Percentiles rank a stretch among this genome's conserved stretches.
Evolutionary conservation across 1,139 yeast genomes (phyloP).

Genomic region (Taphrina populina): DNA sequence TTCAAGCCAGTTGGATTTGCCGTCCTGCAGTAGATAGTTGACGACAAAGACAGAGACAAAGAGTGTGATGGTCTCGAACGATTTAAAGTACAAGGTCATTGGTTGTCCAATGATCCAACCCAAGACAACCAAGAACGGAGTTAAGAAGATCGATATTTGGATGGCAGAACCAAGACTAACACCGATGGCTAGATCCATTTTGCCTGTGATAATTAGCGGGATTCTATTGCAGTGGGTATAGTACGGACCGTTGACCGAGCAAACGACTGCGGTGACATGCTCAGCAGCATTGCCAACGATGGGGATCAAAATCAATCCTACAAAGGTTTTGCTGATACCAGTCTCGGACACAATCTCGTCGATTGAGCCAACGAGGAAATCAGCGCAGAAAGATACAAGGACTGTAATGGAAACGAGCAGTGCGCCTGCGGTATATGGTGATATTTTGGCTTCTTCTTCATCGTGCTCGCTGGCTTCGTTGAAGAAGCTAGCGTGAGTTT

Average conservation of each 20-base stretch:
- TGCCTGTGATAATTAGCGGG: slow-evolving; percentile 1
- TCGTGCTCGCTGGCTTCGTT: slow-evolving; percentile 42
- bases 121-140: slow-evolving; percentile 88
- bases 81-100: slow-evolving; percentile 86
- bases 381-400: slow-evolving; percentile 86
- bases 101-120: slow-evolving; percentile 81
- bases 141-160: slow-evolving; percentile 90
- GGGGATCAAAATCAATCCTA: slow-evolving; percentile 89
- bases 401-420: slow-evolving; percentile 63
- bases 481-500: slow-evolving; percentile 67
- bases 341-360: slow-evolving; percentile 80
- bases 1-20: slow-evolving; percentile 95
- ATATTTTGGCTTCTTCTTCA: slow-evolving; percentile 30
- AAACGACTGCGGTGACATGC: slow-evolving; percentile 93
- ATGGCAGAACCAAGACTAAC: slow-evolving; percentile 95
- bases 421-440: slow-evolving; percentile 42
- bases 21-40: slow-evolving; percentile 79
- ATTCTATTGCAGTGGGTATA: no score
- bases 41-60: slow-evolving; percentile 86
- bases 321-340: slow-evolving; percentile 89
- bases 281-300: slow-evolving; percentile 99
- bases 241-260: slow-evolving; percentile 63
- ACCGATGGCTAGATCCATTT: slow-evolving; percentile 96
- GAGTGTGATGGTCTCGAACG: slow-evolving; percentile 88
- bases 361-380: slow-evolving; percentile 85